These are phyloP conservation scores for Chaetoscypha palmicola DNA, from an alignment of 2,329 filamentous ascomycete species.

Conservation along the genomic window DNA sequence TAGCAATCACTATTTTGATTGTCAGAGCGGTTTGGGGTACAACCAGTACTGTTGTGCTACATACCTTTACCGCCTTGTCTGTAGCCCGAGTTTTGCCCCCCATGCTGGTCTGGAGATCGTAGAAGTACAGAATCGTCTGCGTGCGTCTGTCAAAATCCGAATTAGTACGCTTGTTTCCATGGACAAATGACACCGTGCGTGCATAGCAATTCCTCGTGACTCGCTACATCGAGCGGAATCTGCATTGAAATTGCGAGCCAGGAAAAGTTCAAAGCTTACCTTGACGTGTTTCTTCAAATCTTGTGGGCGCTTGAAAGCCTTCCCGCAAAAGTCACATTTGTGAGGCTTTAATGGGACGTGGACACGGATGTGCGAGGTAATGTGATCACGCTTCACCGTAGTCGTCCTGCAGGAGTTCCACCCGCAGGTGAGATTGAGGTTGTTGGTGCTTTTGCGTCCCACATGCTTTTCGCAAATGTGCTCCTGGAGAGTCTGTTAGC, in stretches of 20 bases:
- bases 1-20: conserved; percentile 26
- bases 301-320: conserved; percentile 98
- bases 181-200: neutral
- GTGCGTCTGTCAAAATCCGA: conserved; percentile 58
- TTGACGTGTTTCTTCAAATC: conserved; percentile 99
- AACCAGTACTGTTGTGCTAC: conserved; percentile 24
- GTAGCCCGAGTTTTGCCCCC: conserved; percentile 38
- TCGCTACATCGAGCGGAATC: too few relatives aligned
- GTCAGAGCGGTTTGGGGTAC: conserved; percentile 25
- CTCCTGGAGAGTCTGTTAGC: conserved; percentile 50
- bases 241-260: too few relatives aligned
- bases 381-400: conserved; percentile 97
- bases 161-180: conserved; percentile 21
- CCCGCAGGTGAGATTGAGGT: conserved; percentile 92
- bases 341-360: conserved; percentile 99
- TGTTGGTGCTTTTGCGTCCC: conserved; percentile 98
- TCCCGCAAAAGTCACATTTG: conserved; percentile 97
- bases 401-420: conserved; percentile 96
- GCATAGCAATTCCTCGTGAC: too few relatives aligned
- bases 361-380: conserved; percentile 96
- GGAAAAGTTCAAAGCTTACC: conserved; percentile 37
- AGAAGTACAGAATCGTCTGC: conserved; percentile 83
- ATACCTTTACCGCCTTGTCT: conserved; percentile 39
- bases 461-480: conserved; percentile 98
- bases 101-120: conserved; percentile 29